Evolutionary conservation across 23 red algal genomes (phyloP).

Genomic region (Cyanidiococcus yangmingshanensis): DNA sequence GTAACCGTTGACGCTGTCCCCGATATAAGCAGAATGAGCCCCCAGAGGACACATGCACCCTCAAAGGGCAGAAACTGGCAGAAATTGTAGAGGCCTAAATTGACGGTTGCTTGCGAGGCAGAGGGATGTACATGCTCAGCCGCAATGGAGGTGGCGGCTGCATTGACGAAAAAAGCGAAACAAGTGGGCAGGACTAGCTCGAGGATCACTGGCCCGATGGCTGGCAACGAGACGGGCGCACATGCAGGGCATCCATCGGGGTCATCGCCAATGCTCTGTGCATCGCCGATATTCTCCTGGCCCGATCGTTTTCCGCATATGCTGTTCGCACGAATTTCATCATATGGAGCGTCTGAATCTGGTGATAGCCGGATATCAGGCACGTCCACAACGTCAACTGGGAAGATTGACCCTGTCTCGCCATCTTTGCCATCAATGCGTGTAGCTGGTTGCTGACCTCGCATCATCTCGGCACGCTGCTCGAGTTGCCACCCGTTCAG

Average conservation of each 20-base stretch:
- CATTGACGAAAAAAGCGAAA: slow-evolving; percentile 23
- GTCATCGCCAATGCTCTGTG: background rate
- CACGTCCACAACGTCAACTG: too few species aligned
- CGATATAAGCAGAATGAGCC: background rate
- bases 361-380: too few species aligned
- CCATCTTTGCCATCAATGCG: too few species aligned
- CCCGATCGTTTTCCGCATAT: background rate
- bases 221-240: background rate
- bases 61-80: slow-evolving; percentile 4
- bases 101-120: background rate
- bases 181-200: slow-evolving; percentile 4
- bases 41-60: slow-evolving; percentile 21
- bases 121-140: background rate
- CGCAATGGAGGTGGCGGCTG: background rate
- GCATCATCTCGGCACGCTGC: too few species aligned
- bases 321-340: background rate
- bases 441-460: too few species aligned
- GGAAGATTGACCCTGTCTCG: too few species aligned
- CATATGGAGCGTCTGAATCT: too few species aligned
- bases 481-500: too few species aligned
- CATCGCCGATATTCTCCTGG: background rate
- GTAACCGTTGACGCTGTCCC: slow-evolving; percentile 11
- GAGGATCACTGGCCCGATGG: background rate
- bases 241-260: too few species aligned
- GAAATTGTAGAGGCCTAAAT: slow-evolving; percentile 15